Evolutionary conservation across 2,329 filamentous ascomycete species (phyloP).

Genomic region (Epichloe baconii): DNA sequence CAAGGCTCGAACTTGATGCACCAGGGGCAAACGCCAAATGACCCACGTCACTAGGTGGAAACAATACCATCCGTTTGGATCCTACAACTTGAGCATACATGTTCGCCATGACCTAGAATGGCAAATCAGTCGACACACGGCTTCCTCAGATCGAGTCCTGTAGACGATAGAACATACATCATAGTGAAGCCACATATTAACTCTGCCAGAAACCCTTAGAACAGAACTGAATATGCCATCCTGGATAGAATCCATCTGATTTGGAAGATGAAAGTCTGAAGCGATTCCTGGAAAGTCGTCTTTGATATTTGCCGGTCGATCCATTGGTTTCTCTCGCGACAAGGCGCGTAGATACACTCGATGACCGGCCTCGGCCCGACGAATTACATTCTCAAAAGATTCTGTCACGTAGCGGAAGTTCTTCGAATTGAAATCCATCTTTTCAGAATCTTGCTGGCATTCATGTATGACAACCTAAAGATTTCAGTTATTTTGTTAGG

Average conservation of each 20-base stretch:
- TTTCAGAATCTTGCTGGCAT: constrained; percentile 35
- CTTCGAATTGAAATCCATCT: constrained; percentile 72
- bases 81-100: constrained; percentile 69
- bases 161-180: constrained; percentile 39
- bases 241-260: constrained; percentile 41
- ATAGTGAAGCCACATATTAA: constrained; percentile 85
- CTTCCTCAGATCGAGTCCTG: not conserved
- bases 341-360: constrained; percentile 68
- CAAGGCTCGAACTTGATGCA: constrained; percentile 64
- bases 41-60: constrained; percentile 62
- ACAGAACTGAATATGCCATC: constrained; percentile 66
- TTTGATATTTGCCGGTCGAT: constrained; percentile 54
- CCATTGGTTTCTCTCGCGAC: constrained; percentile 54
- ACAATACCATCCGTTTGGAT: constrained; percentile 60
- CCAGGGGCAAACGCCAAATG: constrained; percentile 61
- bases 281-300: constrained; percentile 60
- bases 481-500: not conserved
- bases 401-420: constrained; percentile 69
- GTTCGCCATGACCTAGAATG: constrained; percentile 64
- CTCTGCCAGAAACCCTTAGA: constrained; percentile 63
- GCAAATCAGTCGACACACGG: not conserved
- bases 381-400: constrained; percentile 52
- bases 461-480: constrained; percentile 65
- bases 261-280: constrained; percentile 56
- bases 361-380: constrained; percentile 43